Conservation (phyloP, 495 filamentous ascomycete genomes). For the Sphaerosporella brunnea region DNA sequence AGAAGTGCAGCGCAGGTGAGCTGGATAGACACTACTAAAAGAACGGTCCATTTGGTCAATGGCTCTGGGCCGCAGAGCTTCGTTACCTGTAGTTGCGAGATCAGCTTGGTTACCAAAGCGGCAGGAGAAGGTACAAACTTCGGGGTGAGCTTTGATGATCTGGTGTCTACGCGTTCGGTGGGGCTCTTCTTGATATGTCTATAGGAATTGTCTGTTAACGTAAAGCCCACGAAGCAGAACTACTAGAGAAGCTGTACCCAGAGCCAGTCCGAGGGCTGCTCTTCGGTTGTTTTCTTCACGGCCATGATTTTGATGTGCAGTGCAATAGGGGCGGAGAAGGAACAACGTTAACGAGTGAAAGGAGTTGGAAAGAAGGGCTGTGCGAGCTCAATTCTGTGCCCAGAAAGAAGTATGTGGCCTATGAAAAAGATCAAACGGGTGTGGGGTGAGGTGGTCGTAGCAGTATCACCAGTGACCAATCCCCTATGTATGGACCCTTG, state of each 20-base stretch:
- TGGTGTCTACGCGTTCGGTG: constrained; percentile 75
- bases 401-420: neutral
- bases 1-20: constrained; percentile 62
- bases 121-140: constrained; percentile 35
- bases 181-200: constrained; percentile 98
- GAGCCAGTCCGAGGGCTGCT: constrained; percentile 17
- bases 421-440: neutral
- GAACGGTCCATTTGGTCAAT: constrained; percentile 81
- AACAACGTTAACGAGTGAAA: neutral
- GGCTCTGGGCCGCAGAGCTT: constrained; percentile 97
- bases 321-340: too few relatives aligned
- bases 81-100: constrained; percentile 45
- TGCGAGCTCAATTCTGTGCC: neutral
- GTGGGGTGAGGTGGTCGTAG: neutral
- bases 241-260: constrained; percentile 16
- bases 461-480: neutral
- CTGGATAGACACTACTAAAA: constrained; percentile 70
- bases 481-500: neutral
- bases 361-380: neutral
- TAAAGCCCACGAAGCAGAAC: neutral
- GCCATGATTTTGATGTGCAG: neutral
- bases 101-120: neutral
- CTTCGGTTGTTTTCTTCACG: neutral
- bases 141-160: constrained; percentile 97
- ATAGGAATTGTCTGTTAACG: constrained; percentile 30